Evolutionary conservation across 2,329 filamentous ascomycete genomes (phyloP), one percentile per base, ranked within the genome.

Genomic region (Cyphellophora attinorum): DNA sequence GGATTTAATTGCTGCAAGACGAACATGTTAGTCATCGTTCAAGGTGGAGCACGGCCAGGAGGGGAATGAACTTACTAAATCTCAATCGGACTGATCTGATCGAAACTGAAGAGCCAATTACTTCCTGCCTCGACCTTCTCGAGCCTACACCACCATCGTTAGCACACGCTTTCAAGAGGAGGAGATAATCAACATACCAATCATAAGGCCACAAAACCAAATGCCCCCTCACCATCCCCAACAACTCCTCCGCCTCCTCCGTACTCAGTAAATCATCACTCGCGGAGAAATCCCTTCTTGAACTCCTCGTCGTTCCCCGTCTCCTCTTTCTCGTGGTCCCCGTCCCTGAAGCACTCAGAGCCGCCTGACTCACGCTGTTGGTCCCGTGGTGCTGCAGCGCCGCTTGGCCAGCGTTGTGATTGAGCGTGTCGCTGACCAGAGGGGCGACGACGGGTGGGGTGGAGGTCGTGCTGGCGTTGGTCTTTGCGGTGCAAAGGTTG

Each of bases 101-200:
- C 91, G 37, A 96, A 85, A 54, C 89, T 85, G 61, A 94, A 96
- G 43, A 95, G 73, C 91, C 91, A 98, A 55, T 95, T 93, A 37
- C 86, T 85, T 46, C 85, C 88, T 52, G 79, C 76, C 65, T 96
- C 91, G 62, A 96, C 91, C 37, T 80, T 82, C 49, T 82, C 74
- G 35, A 94, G 74, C 86, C 69, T 72, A 42, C 25, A 37, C 25
- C 15, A 19, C 12, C 12, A 19, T 39, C 31, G 25, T 8, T 11
- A 15, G 33, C 11, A 15, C 19, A 39, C 32, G 21, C 14, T 14
- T 11, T 19, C 27, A 12, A 27, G 29, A 28, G 29, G 29, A 27
- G 15, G n/a, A n/a, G 13, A 31, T 33, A n/a, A 34, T 37, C 14
- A 33, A 57, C 65, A 47, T 56, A 73, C 75, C 93, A 98, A 52